These are phyloP conservation scores for Gnaphalium uliginosum DNA, from an alignment of 129 eudicot species.

Conservation along the genomic window DNA sequence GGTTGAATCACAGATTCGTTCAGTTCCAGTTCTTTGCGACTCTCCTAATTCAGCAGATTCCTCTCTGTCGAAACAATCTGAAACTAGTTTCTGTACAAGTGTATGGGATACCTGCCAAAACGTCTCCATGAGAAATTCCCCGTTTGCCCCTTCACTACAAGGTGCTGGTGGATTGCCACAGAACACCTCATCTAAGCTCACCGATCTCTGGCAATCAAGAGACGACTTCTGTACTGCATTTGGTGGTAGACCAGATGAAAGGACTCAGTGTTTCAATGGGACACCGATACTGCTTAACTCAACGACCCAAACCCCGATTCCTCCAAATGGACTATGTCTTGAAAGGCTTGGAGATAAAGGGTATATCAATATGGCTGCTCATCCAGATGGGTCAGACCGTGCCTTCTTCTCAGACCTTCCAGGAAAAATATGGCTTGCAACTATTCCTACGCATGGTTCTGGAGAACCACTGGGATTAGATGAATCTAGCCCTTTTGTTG, in stretches of 20 bases:
- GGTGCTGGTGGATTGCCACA: slow-evolving; percentile 49
- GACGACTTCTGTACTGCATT: slow-evolving; percentile 63
- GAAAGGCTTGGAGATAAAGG: slow-evolving; percentile 66
- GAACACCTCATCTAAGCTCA: slow-evolving; percentile 58
- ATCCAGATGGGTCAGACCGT: slow-evolving; percentile 89
- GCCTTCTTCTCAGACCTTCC: slow-evolving; percentile 76
- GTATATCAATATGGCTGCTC: slow-evolving; percentile 84
- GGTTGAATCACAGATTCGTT: slow-evolving; percentile 41
- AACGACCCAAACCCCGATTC: slow-evolving; percentile 36
- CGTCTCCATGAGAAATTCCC: slow-evolving; percentile 57
- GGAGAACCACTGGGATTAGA: slow-evolving; percentile 56
- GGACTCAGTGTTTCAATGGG: slow-evolving; percentile 59
- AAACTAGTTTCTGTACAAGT: slow-evolving; percentile 51
- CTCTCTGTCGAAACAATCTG: slow-evolving; percentile 31
- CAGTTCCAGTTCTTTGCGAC: slow-evolving; percentile 77
- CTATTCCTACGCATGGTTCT: slow-evolving; percentile 62
- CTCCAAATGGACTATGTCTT: slow-evolving; percentile 72
- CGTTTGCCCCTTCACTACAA: slow-evolving; percentile 75
- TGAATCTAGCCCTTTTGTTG: slow-evolving; percentile 80
- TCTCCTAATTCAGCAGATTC: slow-evolving; percentile 49
- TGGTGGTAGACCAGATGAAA: slow-evolving; percentile 50
- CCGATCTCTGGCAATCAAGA: slow-evolving; percentile 81
- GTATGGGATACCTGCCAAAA: slow-evolving; percentile 74
- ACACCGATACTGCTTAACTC: slow-evolving; percentile 48
- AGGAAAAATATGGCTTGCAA: slow-evolving; percentile 79